A percentile compares a stretch with the other conserved stretches of the same genome.
These are phyloP conservation scores for Pichia kudriavzevii DNA, from an alignment of 1,139 yeast species.

Conservation along the genomic window DNA sequence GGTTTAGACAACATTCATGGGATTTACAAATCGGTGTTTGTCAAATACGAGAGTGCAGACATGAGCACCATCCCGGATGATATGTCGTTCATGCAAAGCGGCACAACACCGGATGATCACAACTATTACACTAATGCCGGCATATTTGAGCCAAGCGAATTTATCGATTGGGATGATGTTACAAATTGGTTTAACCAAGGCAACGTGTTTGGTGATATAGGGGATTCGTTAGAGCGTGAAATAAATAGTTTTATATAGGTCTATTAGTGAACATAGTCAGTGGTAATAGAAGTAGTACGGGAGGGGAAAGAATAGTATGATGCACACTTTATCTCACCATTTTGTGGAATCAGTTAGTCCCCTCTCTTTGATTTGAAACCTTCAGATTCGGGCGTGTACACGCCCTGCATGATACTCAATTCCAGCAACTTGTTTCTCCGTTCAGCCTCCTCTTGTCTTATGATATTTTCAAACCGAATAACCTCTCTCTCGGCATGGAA, in stretches of 20 bases:
- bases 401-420: conserved; percentile 26
- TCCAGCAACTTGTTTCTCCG: conserved; percentile 27
- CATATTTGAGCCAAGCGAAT: conserved; percentile 4
- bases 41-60: background rate
- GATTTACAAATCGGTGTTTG: background rate
- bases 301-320: background rate
- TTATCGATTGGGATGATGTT: conserved; percentile 10
- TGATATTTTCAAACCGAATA: conserved; percentile 25
- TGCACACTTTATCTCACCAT: no score
- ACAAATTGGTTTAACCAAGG: conserved; percentile 11
- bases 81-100: background rate
- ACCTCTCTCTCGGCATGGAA: conserved; percentile 29
- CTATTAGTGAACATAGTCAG: no score
- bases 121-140: no score
- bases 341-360: background rate
- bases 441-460: conserved; percentile 26
- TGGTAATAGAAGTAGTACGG: background rate
- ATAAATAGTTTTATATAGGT: no score
- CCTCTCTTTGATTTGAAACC: conserved; percentile 11
- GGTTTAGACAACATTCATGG: background rate
- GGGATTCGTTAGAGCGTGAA: no score
- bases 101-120: no score
- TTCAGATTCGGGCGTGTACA: conserved; percentile 27
- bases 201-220: conserved; percentile 1
- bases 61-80: background rate